Base-by-base conservation (phyloP, 352 stramenopile genomes). In the Ophiocytium majus region DNA sequence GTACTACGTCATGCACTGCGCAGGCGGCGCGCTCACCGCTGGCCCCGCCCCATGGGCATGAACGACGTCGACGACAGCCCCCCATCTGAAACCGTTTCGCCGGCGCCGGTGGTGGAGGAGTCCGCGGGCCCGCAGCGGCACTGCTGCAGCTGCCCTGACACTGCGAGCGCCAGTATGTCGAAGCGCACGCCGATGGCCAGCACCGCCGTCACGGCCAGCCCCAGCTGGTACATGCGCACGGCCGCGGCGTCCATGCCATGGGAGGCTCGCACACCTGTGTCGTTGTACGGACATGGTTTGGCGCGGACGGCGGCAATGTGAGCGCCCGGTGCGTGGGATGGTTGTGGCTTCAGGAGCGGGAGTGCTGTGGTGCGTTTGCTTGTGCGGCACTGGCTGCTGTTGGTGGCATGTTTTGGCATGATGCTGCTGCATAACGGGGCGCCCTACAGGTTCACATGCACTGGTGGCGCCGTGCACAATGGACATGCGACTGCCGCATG, bases 171-270 rank as follows among this genome's bases (percentile, higher is more conserved):
- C 1, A 81, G 5, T 33, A 81, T 57, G 36, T 81, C 17, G 75
- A 43, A 33, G 75, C 75, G 75, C 10, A 33, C 31, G 17, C 0
- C 10, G 5, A 81, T 31, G 50, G 75, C 31, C 5, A 81, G 1
- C 5, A 81, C 36, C 17, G 75, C 75, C 31, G 75, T 81, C 5
- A 81, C 1, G 1, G 50, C n/a, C 1, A 81, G 31, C 1, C 75
- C 75, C 17, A 81, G 1, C 36, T 37, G 75, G 75, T 81, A 81
- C 1, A 81, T 1, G 31, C 75, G 75, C 31, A 81, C 75, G 14
- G 75, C 17, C 1, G 1, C 5, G 1, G 36, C 19, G 19, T 43
- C 19, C 1, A 43, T 14, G 36, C 32, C 32, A 33, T 81, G 5
- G 19, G 75, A 81, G 14, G 75, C 75, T 33, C 75, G 37, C 9